Conservation (phyloP, 192 early-diverging fungal species). For the Coemansia sp. region DNA sequence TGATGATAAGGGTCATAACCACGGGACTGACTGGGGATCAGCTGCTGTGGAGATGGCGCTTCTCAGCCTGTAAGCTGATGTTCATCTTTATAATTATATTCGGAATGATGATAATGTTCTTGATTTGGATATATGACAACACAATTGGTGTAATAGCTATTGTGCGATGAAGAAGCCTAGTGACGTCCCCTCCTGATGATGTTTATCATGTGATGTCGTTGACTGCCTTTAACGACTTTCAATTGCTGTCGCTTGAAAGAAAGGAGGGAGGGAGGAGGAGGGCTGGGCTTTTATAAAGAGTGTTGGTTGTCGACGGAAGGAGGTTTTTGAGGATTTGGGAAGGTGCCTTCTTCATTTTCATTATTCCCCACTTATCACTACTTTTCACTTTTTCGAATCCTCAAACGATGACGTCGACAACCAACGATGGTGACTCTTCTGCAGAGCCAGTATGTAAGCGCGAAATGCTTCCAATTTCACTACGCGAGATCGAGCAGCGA, state of each 20-base stretch:
- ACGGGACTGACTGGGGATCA: slow-evolving; percentile 93
- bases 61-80: slow-evolving; percentile 54
- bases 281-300: too few relatives aligned
- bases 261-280: too few relatives aligned
- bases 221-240: neutral
- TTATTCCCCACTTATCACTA: neutral
- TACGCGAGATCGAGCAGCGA: slow-evolving; percentile 28
- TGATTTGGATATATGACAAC: neutral
- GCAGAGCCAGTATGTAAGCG: neutral
- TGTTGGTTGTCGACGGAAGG: too few relatives aligned
- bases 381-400: neutral
- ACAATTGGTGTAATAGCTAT: neutral
- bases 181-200: neutral
- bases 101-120: too few relatives aligned
- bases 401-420: neutral
- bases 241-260: neutral
- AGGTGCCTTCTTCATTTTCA: too few relatives aligned
- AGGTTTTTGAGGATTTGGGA: too few relatives aligned
- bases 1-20: slow-evolving; percentile 81
- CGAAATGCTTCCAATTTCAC: slow-evolving; percentile 10
- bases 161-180: neutral
- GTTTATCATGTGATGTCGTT: neutral
- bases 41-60: slow-evolving; percentile 97
- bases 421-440: neutral
- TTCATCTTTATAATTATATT: neutral